phyloP scores from a whole-genome alignment of 2,329 filamentous ascomycete genomes.

The Juglanconis juglandina region DNA sequence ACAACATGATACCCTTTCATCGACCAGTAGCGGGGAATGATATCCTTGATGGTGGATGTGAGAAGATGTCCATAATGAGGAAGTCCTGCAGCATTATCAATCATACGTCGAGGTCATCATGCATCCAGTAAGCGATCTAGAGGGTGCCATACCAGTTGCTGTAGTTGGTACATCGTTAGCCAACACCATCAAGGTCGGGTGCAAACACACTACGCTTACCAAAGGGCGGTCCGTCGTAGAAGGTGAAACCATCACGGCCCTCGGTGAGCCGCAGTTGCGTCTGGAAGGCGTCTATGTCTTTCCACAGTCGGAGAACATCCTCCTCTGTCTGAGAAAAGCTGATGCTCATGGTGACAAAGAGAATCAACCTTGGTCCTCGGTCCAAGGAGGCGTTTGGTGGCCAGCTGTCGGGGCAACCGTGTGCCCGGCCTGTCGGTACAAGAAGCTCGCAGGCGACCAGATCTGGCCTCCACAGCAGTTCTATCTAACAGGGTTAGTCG shows the following conservation, averaged over 20 bases:
- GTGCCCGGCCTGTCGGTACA: no score
- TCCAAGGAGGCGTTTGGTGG: no score
- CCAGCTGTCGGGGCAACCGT: no score
- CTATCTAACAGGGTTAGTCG: no score
- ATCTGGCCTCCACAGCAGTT: no score
- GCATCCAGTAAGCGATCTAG: no score
- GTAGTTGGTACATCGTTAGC: neutral
- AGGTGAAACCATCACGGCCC: constrained; percentile 80
- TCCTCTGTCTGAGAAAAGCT: constrained; percentile 92
- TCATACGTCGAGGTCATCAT: no score
- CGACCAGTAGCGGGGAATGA: constrained; percentile 93
- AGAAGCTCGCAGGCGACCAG: no score
- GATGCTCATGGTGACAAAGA: constrained; percentile 64
- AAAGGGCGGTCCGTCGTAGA: constrained; percentile 86
- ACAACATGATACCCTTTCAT: constrained; percentile 95
- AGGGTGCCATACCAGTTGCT: neutral
- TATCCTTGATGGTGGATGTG: constrained; percentile 94
- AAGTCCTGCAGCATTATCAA: no score
- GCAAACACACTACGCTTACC: constrained; percentile 41
- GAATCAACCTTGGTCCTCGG: no score
- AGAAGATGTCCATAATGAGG: constrained; percentile 68
- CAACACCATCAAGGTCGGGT: neutral
- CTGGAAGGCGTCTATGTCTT: constrained; percentile 85
- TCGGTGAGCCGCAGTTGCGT: constrained; percentile 75
- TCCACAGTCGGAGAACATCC: constrained; percentile 77